Percentiles rank a stretch among this genome's conserved stretches.
Evolutionary conservation across 1,284 basidiomycete species (phyloP).

Genomic region (Microbotryum violaceum): DNA sequence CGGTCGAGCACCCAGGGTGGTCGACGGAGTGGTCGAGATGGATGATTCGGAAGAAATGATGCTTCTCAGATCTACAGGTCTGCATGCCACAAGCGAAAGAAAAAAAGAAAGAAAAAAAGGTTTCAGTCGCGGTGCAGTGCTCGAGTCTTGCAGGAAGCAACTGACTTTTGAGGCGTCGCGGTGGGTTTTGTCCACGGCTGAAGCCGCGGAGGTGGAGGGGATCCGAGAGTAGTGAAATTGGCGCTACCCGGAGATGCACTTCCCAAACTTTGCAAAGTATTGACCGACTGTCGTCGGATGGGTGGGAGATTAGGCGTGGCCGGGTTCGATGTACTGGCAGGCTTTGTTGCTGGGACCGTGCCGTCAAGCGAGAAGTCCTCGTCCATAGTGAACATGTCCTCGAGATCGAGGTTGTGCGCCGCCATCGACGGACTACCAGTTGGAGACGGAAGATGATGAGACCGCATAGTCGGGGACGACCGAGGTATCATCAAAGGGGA

Average conservation of each 20-base stretch:
- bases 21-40: background rate
- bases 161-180: background rate
- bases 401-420: constrained; percentile 25
- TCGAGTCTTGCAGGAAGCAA: background rate
- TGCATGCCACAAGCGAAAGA: background rate
- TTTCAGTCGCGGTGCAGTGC: background rate
- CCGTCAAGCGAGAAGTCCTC: constrained; percentile 36
- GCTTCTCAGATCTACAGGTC: constrained; percentile 60
- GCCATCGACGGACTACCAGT: constrained; percentile 17
- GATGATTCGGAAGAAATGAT: constrained; percentile 57
- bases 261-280: background rate
- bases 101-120: background rate
- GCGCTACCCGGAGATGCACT: constrained; percentile 11
- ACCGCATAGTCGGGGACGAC: constrained; percentile 16
- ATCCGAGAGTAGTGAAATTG: constrained; percentile 27
- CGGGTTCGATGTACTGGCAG: background rate
- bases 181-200: constrained; percentile 24
- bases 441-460: constrained; percentile 4
- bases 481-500: constrained; percentile 37
- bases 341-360: background rate
- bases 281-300: constrained; percentile 29
- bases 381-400: constrained; percentile 46
- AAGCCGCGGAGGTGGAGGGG: constrained; percentile 24
- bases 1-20: background rate
- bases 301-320: background rate